phyloP scores from a whole-genome alignment of 768 basidiomycete species.

The Leccinum obscurum region DNA sequence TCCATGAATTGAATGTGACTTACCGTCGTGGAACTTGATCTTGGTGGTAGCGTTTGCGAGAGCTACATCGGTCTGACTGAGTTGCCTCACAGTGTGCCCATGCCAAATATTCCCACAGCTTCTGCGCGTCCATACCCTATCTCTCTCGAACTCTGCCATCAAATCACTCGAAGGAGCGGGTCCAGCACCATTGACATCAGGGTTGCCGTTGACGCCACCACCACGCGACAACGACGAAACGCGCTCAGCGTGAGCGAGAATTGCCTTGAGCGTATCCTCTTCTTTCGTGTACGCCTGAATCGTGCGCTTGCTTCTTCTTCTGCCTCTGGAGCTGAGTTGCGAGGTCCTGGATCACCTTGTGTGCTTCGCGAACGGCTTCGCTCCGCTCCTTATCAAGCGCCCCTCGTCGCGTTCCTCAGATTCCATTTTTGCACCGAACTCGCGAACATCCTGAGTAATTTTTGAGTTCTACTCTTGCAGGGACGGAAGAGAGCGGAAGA shows the following conservation, averaged over 20 bases:
- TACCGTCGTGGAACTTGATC: constrained; percentile 75
- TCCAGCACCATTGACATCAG: constrained; percentile 31
- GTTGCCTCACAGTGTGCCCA: constrained; percentile 67
- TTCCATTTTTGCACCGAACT: constrained; percentile 84
- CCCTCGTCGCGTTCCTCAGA: constrained; percentile 74
- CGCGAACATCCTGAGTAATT: constrained; percentile 81
- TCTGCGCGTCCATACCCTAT: constrained; percentile 73
- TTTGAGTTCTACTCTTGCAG: constrained; percentile 94
- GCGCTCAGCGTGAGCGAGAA: constrained; percentile 59
- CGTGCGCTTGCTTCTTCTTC: constrained; percentile 65
- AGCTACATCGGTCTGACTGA: constrained; percentile 58
- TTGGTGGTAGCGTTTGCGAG: constrained; percentile 85
- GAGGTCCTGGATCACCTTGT: constrained; percentile 82
- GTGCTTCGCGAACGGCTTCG: constrained; percentile 84
- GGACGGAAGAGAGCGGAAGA: constrained; percentile 75
- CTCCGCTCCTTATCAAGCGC: constrained; percentile 70
- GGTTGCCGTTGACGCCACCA: constrained; percentile 36
- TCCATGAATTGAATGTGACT: constrained; percentile 20
- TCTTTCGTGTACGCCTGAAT: constrained; percentile 86
- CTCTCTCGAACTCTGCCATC: constrained; percentile 65
- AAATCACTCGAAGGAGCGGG: constrained; percentile 38
- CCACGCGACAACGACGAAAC: constrained; percentile 15
- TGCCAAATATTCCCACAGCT: constrained; percentile 68
- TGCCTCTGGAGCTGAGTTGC: constrained; percentile 77
- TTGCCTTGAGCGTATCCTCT: constrained; percentile 76